Base-by-base conservation (phyloP, 2,329 filamentous ascomycete species). In the Pseudogymnoascus sp. region DNA sequence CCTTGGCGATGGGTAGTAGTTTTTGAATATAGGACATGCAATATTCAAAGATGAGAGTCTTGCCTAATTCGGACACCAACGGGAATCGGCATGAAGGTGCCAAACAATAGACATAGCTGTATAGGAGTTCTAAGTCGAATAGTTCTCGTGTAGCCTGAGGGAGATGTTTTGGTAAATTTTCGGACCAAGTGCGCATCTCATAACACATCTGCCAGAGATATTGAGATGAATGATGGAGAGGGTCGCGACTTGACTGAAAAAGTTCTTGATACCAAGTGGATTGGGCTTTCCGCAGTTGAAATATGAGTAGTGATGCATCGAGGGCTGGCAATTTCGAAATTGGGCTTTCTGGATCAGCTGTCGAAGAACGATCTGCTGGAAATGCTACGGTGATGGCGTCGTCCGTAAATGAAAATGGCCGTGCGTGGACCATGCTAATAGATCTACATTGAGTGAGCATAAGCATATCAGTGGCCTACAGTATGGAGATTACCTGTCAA, bases 331-430 rank as follows among this genome's bases (percentile, higher is more conserved):
- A 60, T 17, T 75, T 68, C 56, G 72, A 62, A 37, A 74, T 68
- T 53, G 72, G 59, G 38, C 70, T 63, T 33, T 56, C 50, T 13
- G 50, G 50, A 6, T 56, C 29, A 56, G 29, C 17, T 66, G 65
- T 29, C 42, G 72, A 67, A 50, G 61, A 65, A 31, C 70, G 70
- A n/a, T 77, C 72, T 62, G 83, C 82, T 1, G 92, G 91, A 66
- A 92, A 84, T n/a, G 83, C 84, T 31, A 97, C 93, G 67, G 90
- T 88, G 26, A 90, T 84, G 5, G 93, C 89, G 63, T 93, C 91
- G 72, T 97, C 93, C 0, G 91, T 93, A 72, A 97, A 97, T 0
- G 93, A 96, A 74, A 97, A 97, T 0, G 92, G 88, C 35, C 91
- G 83, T 10, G 90, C 90, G 68, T 96, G 87, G 4, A 93, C 90